Conservation (phyloP, 2,329 filamentous ascomycete genomes). For the Kalaharituber pfeilii region DNA sequence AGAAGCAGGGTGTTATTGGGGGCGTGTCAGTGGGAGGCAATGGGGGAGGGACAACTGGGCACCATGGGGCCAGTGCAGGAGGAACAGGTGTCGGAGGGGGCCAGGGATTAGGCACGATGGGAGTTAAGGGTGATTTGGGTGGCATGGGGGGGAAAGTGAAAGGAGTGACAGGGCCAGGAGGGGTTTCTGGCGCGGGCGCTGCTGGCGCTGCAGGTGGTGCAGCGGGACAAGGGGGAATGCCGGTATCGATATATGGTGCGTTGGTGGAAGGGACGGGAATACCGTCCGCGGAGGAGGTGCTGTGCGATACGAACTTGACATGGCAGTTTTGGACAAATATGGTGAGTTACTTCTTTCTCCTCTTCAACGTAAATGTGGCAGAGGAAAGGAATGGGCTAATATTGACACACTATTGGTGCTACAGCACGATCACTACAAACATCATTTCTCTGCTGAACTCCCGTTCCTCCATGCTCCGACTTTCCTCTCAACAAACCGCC, state of each 20-base stretch:
- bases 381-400: not conserved
- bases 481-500: conserved; percentile 31
- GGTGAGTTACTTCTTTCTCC: conserved; percentile 21
- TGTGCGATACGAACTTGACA: conserved; percentile 45
- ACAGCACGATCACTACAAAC: conserved; percentile 48
- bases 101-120: not conserved
- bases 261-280: not conserved
- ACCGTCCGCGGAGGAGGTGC: conserved; percentile 38
- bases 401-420: conserved; percentile 6
- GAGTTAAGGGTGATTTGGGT: not conserved
- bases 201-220: conserved; percentile 23
- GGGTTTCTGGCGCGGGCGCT: not conserved
- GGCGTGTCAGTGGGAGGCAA: not conserved
- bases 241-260: conserved; percentile 3
- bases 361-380: too few relatives aligned
- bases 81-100: too few relatives aligned
- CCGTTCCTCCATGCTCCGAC: conserved; percentile 53
- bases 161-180: not conserved
- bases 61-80: conserved; percentile 25
- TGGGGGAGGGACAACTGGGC: conserved; percentile 26
- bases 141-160: not conserved
- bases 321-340: conserved; percentile 50
- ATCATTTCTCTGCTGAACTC: conserved; percentile 54
- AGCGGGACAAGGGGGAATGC: conserved; percentile 31
- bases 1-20: conserved; percentile 8